Evolutionary conservation across 2,329 filamentous ascomycete species (phyloP), one percentile per base, ranked within the genome.

Genomic region (Scedosporium boydii): DNA sequence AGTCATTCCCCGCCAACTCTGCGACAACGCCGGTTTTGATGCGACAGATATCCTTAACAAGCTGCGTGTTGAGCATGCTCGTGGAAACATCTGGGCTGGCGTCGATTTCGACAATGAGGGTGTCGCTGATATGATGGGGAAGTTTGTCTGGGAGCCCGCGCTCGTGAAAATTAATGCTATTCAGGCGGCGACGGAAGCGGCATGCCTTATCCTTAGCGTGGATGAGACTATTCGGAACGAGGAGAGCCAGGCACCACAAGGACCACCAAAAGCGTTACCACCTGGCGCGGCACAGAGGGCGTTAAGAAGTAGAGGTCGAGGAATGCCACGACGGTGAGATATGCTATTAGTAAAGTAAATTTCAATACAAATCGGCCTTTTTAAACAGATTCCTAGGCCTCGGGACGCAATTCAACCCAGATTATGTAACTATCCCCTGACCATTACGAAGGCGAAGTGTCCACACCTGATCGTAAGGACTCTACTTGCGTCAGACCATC

Each of bases 141-240:
- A 85, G 63, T 99, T 98, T 74, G 95, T 99, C 51, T 99, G 95
- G 95, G 95, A 99, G 78, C 95, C 95, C 5, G 89, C 90, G 58
- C 80, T 98, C 66, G 90, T 99, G 73, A 99, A 99, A 86, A 83
- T 96, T 75, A 99, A 99, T 76, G 95, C 95, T 68, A 89, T 99
- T 67, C 92, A 96, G 79, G 93, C 95, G 21, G 95, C 95, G 60
- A 93, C 93, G 38, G 95, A 99, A 78, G 95, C 95, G 23, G 90
- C 89, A 68, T 99, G 95, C 79, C 78, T 99, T 79, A 98, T 99
- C 68, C 79, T 99, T 70, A 89, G 91, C 69, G 95, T 99, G 63
- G 95, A 99, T 73, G 95, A 99, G 85, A 99, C 95, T 41, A 98
- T 99, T 77, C 92, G 87, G 77, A 99, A 99, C 77, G 91, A 99